These are phyloP conservation scores for Schwanniomyces polymorphus DNA, from an alignment of 805 yeast species.

Conservation along the genomic window DNA sequence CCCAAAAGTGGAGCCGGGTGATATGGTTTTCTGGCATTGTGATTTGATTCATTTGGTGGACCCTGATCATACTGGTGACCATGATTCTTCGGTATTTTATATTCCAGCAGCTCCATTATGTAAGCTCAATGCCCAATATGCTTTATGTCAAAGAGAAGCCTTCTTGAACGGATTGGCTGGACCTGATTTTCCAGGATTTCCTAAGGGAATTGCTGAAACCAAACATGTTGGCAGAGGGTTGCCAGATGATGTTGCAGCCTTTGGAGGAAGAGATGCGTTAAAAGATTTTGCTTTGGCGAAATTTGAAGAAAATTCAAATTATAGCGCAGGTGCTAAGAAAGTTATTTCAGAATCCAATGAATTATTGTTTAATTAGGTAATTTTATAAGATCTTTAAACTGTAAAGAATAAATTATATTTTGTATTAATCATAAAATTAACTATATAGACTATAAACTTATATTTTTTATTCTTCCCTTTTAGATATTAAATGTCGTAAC, in stretches of 20 bases:
- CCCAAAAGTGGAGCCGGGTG: constrained; percentile 43
- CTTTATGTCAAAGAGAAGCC: constrained; percentile 17
- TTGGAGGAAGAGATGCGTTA: constrained; percentile 17
- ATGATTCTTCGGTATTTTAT: constrained; percentile 39
- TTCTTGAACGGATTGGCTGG: constrained; percentile 18
- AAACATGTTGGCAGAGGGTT: constrained; percentile 17
- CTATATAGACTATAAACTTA: no score
- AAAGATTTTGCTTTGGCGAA: constrained; percentile 16
- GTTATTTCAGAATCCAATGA: constrained; percentile 8
- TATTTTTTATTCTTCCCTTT: no score
- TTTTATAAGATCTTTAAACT: neutral
- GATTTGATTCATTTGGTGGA: constrained; percentile 45
- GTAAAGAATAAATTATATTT: no score
- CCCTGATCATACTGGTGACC: constrained; percentile 26
- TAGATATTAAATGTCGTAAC: no score
- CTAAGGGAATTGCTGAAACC: constrained; percentile 17
- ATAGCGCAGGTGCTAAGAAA: constrained; percentile 8
- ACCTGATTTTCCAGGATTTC: constrained; percentile 28
- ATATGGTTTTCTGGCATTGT: constrained; percentile 44
- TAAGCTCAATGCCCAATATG: constrained; percentile 14
- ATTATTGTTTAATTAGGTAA: no score
- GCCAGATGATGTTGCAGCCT: constrained; percentile 13
- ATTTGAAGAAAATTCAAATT: constrained; percentile 8
- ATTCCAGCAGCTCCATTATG: constrained; percentile 35
- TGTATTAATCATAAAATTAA: no score